Percentiles rank a stretch among this genome's conserved stretches.
phyloP scores from a whole-genome alignment of 257 asterid genomes.

The Salvia rosmarinus region DNA sequence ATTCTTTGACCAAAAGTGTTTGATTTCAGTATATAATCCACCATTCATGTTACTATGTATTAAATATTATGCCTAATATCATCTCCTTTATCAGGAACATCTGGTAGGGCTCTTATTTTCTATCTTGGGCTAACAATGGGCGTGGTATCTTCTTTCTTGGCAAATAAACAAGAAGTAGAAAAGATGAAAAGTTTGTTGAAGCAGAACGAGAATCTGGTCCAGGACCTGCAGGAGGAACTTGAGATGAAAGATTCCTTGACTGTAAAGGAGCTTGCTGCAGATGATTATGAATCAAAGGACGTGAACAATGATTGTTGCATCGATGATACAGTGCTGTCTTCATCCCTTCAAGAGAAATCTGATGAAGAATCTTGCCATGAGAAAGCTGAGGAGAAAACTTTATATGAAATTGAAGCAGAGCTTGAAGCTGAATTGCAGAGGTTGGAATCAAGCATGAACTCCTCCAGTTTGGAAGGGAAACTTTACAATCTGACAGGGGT shows the following conservation, averaged over 20 bases:
- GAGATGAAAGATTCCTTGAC: constrained; percentile 88
- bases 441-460: constrained; percentile 66
- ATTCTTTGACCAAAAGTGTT: neutral
- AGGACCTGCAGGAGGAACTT: constrained; percentile 93
- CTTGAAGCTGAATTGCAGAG: constrained; percentile 93
- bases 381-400: constrained; percentile 62
- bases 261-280: constrained; percentile 75
- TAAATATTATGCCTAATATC: constrained; percentile 25
- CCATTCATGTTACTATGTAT: constrained; percentile 10
- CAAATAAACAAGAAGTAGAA: constrained; percentile 58
- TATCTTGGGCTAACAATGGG: constrained; percentile 78
- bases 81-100: constrained; percentile 61
- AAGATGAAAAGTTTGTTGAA: constrained; percentile 61
- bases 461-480: constrained; percentile 55
- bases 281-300: constrained; percentile 55
- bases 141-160: constrained; percentile 55
- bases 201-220: constrained; percentile 74
- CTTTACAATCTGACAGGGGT: constrained; percentile 59
- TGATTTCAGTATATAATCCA: neutral
- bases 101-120: constrained; percentile 51
- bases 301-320: constrained; percentile 41
- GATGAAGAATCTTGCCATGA: constrained; percentile 39
- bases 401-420: constrained; percentile 87
- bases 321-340: constrained; percentile 37
- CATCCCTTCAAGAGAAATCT: constrained; percentile 44